These are phyloP conservation scores for Adansonia gregorii DNA, from an alignment of 441 rosid genomes.

Conservation along the genomic window DNA sequence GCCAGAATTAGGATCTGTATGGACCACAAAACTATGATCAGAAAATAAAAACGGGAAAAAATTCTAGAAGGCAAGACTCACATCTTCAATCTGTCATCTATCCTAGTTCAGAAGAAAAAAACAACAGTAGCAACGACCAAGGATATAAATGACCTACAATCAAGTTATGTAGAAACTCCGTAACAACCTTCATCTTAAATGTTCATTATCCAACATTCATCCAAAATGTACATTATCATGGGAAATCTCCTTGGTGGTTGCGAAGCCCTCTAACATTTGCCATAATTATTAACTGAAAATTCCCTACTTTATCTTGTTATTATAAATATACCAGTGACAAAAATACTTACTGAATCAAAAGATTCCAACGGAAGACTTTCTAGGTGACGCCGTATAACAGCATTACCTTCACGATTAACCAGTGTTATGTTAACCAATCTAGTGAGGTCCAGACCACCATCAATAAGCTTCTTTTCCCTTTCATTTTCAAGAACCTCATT, in stretches of 20 bases:
- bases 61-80: neutral
- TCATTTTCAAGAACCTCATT: slow-evolving; percentile 73
- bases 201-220: neutral
- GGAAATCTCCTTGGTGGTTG: slow-evolving; percentile 16
- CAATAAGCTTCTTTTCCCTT: slow-evolving; percentile 69
- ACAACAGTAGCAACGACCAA: neutral
- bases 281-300: neutral
- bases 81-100: neutral
- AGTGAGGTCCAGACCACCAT: slow-evolving; percentile 65
- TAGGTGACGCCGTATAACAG: slow-evolving; percentile 74
- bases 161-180: neutral
- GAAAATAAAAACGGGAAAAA: slow-evolving; percentile 7
- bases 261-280: neutral
- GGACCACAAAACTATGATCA: slow-evolving; percentile 10
- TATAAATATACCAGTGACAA: slow-evolving; percentile 15
- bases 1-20: slow-evolving; percentile 73
- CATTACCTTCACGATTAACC: slow-evolving; percentile 73
- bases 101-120: neutral
- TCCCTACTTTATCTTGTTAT: neutral
- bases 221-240: neutral
- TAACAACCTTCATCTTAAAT: neutral
- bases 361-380: slow-evolving; percentile 79
- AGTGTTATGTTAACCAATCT: slow-evolving; percentile 64
- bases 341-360: slow-evolving; percentile 66
- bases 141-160: neutral